Evolutionary conservation across 345 rosid species (phyloP), one percentile per base, ranked within the genome.

Genomic region (Hibiscus trionum): DNA sequence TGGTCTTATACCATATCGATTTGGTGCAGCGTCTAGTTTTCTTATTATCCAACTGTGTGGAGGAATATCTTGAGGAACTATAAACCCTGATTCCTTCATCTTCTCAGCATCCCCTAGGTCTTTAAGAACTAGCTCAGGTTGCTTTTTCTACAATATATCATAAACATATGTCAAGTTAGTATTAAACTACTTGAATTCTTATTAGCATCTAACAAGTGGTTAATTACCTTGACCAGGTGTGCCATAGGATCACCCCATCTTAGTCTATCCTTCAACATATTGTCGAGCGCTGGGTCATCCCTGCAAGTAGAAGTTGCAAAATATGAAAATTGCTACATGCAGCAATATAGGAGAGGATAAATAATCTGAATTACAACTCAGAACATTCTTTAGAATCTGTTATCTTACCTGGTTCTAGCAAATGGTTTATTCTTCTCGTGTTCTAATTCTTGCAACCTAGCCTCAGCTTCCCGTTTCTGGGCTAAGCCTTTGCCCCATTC

Each of bases 401-500:
- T 68, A 21, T 7, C 65, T 72, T 84, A 91, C 98, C 93, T 90
- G 67, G 87, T 85, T 80, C 96, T 84, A 67, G 97, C 93, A 88
- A 94, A 94, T 16, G 96, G 97, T 80, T 84, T 90, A 21, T 86
- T 91, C 82, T 91, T 91, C 85, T 91, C 97, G 49, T 78, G 83
- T 80, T 94, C 96, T 72, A 94, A 70, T 66, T 91, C 97, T 60
- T 77, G 82, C 76, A 84, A 26, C 74, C 82, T 88, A 61, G 88
- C 88, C 80, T 94, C 97, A 49, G 88, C 91, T 81, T 90, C 93
- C 35, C 93, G 84, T 84, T 90, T 94, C 76, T 94, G 98, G 72
- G 97, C 91, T 84, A 94, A 84, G 72, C 98, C 98, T 81, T 94
- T 86, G 19, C 98, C 96, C 98, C 97, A 94, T 84, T 94, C 97